phyloP scores from a whole-genome alignment of 495 filamentous ascomycete genomes.

The Viridothelium virens region DNA sequence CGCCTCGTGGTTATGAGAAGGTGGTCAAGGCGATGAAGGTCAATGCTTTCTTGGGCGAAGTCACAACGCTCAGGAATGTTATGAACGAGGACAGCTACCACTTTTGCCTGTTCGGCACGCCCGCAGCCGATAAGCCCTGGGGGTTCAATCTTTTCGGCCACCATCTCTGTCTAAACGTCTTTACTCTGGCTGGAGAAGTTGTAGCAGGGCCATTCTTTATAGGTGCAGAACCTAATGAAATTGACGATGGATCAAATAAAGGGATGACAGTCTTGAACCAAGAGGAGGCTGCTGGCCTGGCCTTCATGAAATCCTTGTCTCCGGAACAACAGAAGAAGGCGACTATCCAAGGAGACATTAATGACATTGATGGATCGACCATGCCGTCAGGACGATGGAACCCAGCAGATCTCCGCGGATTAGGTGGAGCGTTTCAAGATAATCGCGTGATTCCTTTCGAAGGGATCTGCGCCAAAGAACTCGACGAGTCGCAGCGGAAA shows the following conservation, averaged over 20 bases:
- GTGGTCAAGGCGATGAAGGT: conserved; percentile 62
- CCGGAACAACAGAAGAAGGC: conserved; percentile 44
- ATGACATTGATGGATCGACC: conserved; percentile 22
- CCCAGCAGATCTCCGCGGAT: conserved; percentile 21
- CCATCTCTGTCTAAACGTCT: conserved; percentile 62
- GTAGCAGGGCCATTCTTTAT: conserved; percentile 64
- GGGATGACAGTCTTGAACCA: conserved; percentile 57
- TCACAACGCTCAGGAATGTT: conserved; percentile 51
- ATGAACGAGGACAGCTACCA: conserved; percentile 73
- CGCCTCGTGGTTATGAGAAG: conserved; percentile 62
- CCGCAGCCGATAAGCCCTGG: conserved; percentile 51
- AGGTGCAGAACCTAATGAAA: conserved; percentile 67
- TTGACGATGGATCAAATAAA: conserved; percentile 53
- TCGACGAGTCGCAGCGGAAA: conserved; percentile 43
- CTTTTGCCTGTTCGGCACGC: conserved; percentile 54
- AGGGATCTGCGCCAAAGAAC: conserved; percentile 45
- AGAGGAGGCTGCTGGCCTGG: conserved; percentile 56
- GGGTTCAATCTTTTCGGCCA: conserved; percentile 71
- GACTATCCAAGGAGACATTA: conserved; percentile 58
- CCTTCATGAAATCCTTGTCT: conserved; percentile 58
- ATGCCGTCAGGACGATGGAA: conserved; percentile 22
- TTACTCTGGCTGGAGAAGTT: conserved; percentile 53
- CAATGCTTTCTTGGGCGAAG: conserved; percentile 69
- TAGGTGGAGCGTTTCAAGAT: conserved; percentile 68
- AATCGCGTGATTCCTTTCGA: conserved; percentile 71